Evolutionary conservation across 176 grass and related monocot genomes (phyloP), one percentile per base, ranked within the genome.

Genomic region (Avena atlantica): DNA sequence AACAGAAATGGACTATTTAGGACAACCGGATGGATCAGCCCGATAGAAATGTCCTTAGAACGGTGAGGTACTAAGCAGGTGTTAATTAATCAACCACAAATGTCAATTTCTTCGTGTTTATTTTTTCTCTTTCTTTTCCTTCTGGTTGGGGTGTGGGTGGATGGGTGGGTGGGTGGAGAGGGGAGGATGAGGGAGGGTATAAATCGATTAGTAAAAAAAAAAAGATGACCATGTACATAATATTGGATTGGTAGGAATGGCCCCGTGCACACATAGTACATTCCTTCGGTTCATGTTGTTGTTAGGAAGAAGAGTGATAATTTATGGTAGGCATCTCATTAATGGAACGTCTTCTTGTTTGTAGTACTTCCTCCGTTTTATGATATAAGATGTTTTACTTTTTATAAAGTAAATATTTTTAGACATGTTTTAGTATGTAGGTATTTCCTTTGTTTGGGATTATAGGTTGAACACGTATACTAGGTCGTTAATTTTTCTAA

Each of bases 211-310:
- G 90, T 86, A 31, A 64, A 70, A 87, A 74, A 25, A 25, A 61
- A 78, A 70, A 24, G 88, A 31, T 45, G 89, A 78, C 78, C 88
- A 81, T 93, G 91, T 34, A 95, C 80, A 95, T 92, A 95, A 34
- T 83, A 83, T 94, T 86, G 85, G 79, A 80, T 89, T 86, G 82
- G 55, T 81, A 77, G 80, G 79, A 79, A 73, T 86, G 21, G 65
- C 68, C 61, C 53, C 86, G 31, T 88, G 78, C 78, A 91, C 47
- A 78, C 40, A 52, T 21, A 51, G 45, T 86, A 79, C 82, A 88
- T 88, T 88, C 81, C 29, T 88, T 88, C 20, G 11, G 76, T 87
- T 87, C 76, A 11, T 89, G 17, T 15, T 85, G 61, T 80, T 55
- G 34, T 16, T 80, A 59, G 60, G 64, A 76, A 17, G 78, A 68